Percentiles rank a stretch among this genome's conserved stretches.
phyloP scores from a whole-genome alignment of 2,329 filamentous ascomycete genomes.

The Botrytis fragariae region DNA sequence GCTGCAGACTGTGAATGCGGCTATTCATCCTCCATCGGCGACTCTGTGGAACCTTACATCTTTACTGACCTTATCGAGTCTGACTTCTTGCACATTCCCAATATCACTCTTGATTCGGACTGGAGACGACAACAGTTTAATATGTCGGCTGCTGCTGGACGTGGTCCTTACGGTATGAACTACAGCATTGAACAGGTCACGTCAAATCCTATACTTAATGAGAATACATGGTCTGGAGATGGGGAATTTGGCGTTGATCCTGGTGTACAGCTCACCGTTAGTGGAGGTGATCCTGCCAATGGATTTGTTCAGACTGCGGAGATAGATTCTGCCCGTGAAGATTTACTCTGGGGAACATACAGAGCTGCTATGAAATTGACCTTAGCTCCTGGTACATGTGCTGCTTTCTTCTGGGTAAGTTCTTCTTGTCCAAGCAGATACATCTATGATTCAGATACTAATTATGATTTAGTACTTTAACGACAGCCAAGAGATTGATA shows the following conservation, averaged over 20 bases:
- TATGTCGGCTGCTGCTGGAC: slow-evolving; percentile 53
- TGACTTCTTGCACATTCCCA: slow-evolving; percentile 60
- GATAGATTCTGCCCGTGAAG: slow-evolving; percentile 57
- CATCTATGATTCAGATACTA: not conserved
- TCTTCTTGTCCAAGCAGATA: not conserved
- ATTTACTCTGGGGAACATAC: slow-evolving; percentile 70
- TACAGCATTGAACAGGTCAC: slow-evolving; percentile 58
- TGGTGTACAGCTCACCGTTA: slow-evolving; percentile 58
- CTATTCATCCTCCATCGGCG: slow-evolving; percentile 56
- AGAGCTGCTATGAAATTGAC: slow-evolving; percentile 61
- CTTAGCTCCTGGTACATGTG: slow-evolving; percentile 55
- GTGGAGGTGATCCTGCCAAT: slow-evolving; percentile 43
- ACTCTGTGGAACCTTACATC: slow-evolving; percentile 42
- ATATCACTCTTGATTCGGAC: slow-evolving; percentile 51
- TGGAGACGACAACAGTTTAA: slow-evolving; percentile 70
- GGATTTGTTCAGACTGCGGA: slow-evolving; percentile 62
- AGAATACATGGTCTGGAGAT: slow-evolving; percentile 45
- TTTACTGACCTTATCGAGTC: slow-evolving; percentile 72
- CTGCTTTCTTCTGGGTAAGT: slow-evolving; percentile 74
- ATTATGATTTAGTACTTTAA: slow-evolving; percentile 61
- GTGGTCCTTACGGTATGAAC: slow-evolving; percentile 62
- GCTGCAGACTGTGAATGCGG: slow-evolving; percentile 64
- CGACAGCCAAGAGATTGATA: slow-evolving; percentile 76
- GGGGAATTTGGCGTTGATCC: slow-evolving; percentile 46
- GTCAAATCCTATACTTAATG: slow-evolving; percentile 48